Base-by-base conservation (phyloP, 495 filamentous ascomycete genomes). In the Achaetomiella virescens region DNA sequence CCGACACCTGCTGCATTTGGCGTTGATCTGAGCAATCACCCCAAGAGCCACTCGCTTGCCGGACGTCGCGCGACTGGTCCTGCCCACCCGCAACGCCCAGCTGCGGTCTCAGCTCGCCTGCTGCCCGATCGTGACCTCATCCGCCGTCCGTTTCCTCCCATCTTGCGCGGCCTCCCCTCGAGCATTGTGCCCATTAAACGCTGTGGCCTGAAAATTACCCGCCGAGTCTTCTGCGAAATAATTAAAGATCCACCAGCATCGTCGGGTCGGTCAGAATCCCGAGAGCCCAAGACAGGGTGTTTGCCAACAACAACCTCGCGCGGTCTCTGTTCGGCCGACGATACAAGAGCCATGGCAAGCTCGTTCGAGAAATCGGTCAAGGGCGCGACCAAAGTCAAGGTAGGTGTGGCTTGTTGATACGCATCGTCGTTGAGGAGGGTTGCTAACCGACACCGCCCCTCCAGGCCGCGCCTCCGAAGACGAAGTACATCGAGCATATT, bases 401-500 rank as follows among this genome's bases (percentile, higher is more conserved):
- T 89, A 47, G 66, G 5, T 17, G 2, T 48, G 14, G 9, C 5
- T 31, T 14, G 15, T 48, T 0, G 3, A 21, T 14, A 12, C 47
- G n/a, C 21, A 10, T 8, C 14, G 2, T 20, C 31, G 31, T 20
- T 20, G 22, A 36, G 10, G 7, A 29, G 4, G 31, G 12, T 35
- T n/a, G 49, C 59, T 64, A 25, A 66, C 56, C 37, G 25, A 37
- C 43, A 20, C 21, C 46, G 41, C 44, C 36, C 17, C n/a, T 15
- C 41, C 49, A 96, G 88, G 87, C 91, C 72, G 93, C 95, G 49
- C 87, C 93, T 56, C 93, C 93, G 21, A 99, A 99, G 77, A 92
- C 95, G 46, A 99, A 99, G 77, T 98, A 99, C 76, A 91, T 99
- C 74, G 95, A 99, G 70, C 90, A 96, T 66, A 96, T 99, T 67